A percentile compares a stretch with the other conserved stretches of the same genome.
These are phyloP conservation scores for Dioscorea cayenensis DNA, from an alignment of 116 monocot species.

Conservation along the genomic window DNA sequence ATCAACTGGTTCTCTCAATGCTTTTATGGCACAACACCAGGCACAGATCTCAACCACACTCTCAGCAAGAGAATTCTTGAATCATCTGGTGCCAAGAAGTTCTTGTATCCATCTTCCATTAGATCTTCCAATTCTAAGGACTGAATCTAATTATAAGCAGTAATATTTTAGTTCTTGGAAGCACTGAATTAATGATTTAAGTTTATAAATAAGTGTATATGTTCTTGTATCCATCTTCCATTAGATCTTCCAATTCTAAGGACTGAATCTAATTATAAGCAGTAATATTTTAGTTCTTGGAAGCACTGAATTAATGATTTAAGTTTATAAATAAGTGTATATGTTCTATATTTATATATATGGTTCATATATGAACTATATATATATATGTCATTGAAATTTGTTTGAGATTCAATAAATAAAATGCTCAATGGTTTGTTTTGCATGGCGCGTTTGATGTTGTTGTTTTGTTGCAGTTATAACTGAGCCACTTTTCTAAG, in stretches of 20 bases:
- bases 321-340: too few relatives aligned
- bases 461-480: not conserved
- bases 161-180: too few relatives aligned
- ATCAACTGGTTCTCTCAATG: conserved; percentile 1
- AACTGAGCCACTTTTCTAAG: not conserved
- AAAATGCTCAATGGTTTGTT: too few relatives aligned
- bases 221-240: conserved; percentile 10
- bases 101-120: conserved; percentile 10
- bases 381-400: too few relatives aligned
- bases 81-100: conserved; percentile 8
- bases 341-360: too few relatives aligned
- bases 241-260: not conserved
- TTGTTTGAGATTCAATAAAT: too few relatives aligned
- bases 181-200: not conserved
- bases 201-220: too few relatives aligned
- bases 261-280: not conserved
- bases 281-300: too few relatives aligned
- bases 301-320: not conserved
- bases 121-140: not conserved
- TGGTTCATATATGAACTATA: too few relatives aligned
- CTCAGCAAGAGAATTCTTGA: conserved; percentile 10
- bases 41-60: not conserved
- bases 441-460: not conserved
- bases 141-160: not conserved
- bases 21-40: not conserved